Percentiles rank a stretch among this genome's conserved stretches.
Evolutionary conservation across 2,329 filamentous ascomycete genomes (phyloP).

Genomic region (Alternaria panax): DNA sequence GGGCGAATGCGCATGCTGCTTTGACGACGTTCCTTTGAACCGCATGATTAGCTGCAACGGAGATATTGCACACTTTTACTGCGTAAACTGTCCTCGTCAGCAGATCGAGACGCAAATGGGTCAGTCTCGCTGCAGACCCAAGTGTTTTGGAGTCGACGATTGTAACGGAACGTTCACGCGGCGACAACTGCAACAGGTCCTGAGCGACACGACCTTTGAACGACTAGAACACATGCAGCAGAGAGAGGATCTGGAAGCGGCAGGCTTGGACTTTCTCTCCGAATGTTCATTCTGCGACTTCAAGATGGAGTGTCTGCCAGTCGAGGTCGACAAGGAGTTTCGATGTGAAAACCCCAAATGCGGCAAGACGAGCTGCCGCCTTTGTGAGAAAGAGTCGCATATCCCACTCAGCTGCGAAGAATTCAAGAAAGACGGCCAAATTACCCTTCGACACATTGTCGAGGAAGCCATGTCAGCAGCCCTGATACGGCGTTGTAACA

Average conservation of each 20-base stretch:
- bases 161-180: constrained; percentile 69
- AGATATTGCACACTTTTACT: constrained; percentile 70
- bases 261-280: constrained; percentile 74
- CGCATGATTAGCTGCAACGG: constrained; percentile 73
- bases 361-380: constrained; percentile 57
- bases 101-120: constrained; percentile 75
- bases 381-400: constrained; percentile 74
- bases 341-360: constrained; percentile 73
- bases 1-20: constrained; percentile 77
- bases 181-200: constrained; percentile 62
- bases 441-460: constrained; percentile 69
- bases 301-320: constrained; percentile 74
- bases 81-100: constrained; percentile 68
- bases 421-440: constrained; percentile 64
- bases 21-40: constrained; percentile 69
- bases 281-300: constrained; percentile 84
- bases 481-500: constrained; percentile 77
- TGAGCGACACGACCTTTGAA: constrained; percentile 65
- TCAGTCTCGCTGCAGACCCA: constrained; percentile 69
- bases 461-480: constrained; percentile 88
- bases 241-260: constrained; percentile 71
- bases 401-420: constrained; percentile 76
- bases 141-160: constrained; percentile 68
- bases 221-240: constrained; percentile 76
- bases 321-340: constrained; percentile 76